Base-by-base conservation (phyloP, 352 stramenopile species). In the Pythium volutum region DNA sequence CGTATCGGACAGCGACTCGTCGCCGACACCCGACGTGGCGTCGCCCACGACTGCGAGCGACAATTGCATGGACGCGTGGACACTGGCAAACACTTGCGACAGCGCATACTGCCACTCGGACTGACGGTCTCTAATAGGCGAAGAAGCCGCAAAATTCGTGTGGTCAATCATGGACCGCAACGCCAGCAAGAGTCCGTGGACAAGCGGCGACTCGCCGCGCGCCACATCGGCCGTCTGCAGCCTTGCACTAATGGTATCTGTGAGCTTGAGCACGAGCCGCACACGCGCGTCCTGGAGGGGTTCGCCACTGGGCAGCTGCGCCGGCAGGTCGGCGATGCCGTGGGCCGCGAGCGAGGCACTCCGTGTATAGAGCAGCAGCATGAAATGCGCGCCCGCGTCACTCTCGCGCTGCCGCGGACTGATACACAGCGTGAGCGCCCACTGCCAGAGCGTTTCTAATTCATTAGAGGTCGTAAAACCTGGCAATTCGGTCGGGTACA, bases 381-480 rank as follows among this genome's bases (percentile, higher is more conserved):
- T 87, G 49, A 96, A 90, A 38, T 94, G 76, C 0, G 87, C 89
- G n/a, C 87, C 87, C 23, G 85, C 81, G 47, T 96, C 86, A 39
- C 81, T 95, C 63, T 95, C 88, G 50, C 86, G 79, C 58, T 94
- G 84, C 15, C 82, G 79, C 34, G 84, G 79, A 45, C 84, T 92
- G 26, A 77, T 71, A 34, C 80, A 89, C 16, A 94, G 72, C 47
- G 74, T 77, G 43, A 94, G 54, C 2, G 82, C 72, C 84, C 84
- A 94, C n/a, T 87, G 63, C 55, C 88, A 64, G 1, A 94, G 70
- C 29, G 58, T 67, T 38, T 67, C 52, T 26, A 92, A 67, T 48
- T 79, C 62, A 33, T 65, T 58, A 0, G 53, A 54, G 0, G 73
- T 81, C 2, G 74, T 77, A 42, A 84, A 93, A 7, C 84, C 81